These are phyloP conservation scores for Eleusine indica DNA, from an alignment of 176 grass and related monocot species.

Conservation along the genomic window DNA sequence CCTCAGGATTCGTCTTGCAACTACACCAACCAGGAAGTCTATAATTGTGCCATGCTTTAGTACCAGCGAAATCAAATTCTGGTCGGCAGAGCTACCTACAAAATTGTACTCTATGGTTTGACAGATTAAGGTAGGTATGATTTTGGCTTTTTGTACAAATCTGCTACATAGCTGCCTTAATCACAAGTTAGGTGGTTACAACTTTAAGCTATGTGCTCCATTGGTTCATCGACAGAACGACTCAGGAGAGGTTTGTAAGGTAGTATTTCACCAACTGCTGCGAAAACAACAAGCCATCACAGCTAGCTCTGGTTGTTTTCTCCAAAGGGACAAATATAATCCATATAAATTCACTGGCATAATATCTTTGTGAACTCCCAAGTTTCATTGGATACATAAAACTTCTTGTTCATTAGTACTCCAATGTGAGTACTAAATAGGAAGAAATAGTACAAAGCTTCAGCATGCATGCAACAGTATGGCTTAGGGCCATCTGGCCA, in stretches of 20 bases:
- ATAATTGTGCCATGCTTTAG: not conserved
- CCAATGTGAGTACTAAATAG: not conserved
- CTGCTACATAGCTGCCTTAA: not conserved
- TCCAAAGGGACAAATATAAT: not conserved
- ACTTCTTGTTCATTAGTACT: not conserved
- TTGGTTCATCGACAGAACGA: not conserved
- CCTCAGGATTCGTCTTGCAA: too few species aligned
- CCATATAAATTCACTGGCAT: not conserved
- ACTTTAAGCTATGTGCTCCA: conserved; percentile 21
- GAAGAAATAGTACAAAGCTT: not conserved
- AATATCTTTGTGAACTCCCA: conserved; percentile 3
- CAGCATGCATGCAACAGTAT: not conserved
- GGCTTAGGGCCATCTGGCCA: not conserved
- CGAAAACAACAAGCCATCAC: not conserved
- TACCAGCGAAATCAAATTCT: not conserved
- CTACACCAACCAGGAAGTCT: too few species aligned
- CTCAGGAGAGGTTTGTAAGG: not conserved
- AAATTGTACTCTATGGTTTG: conserved; percentile 1
- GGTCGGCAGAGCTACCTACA: not conserved
- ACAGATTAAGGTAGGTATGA: not conserved
- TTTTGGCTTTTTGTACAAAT: conserved; percentile 9
- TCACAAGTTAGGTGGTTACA: conserved; percentile 41
- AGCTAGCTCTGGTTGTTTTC: not conserved
- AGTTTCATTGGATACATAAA: conserved; percentile 27
- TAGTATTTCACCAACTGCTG: conserved; percentile 34